phyloP scores from a whole-genome alignment of 73 alveolate species.

The Loxodes magnus region DNA sequence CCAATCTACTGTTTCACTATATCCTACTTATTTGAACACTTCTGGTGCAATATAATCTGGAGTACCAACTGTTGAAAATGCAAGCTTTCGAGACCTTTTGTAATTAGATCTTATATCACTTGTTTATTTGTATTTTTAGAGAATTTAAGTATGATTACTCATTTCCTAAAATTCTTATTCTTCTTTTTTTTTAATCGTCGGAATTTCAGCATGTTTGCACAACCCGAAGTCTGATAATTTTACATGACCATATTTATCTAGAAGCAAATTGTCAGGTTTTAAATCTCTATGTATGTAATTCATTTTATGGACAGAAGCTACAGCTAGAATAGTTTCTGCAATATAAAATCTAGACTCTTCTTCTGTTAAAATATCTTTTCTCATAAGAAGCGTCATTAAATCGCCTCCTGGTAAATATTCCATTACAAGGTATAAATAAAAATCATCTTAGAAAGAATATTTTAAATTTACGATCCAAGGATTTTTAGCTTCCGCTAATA shows the following conservation, averaged over 20 bases:
- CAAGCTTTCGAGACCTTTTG: constrained; percentile 62
- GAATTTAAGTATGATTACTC: constrained; percentile 2
- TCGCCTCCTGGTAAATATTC: constrained; percentile 83
- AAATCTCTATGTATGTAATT: constrained; percentile 86
- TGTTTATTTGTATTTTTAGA: background rate
- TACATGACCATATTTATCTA: constrained; percentile 77
- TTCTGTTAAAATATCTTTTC: constrained; percentile 64
- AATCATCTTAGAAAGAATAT: constrained; percentile 69
- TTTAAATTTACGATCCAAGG: constrained; percentile 76
- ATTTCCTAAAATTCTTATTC: constrained; percentile 5
- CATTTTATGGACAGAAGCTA: constrained; percentile 74
- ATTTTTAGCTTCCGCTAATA: constrained; percentile 62
- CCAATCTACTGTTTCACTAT: constrained; percentile 77
- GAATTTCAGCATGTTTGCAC: constrained; percentile 66
- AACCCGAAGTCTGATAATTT: constrained; percentile 84
- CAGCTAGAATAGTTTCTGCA: constrained; percentile 77
- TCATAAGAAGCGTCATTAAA: constrained; percentile 66
- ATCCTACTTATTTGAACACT: constrained; percentile 62
- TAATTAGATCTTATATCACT: constrained; percentile 43
- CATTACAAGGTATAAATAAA: constrained; percentile 74
- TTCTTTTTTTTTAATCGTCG: constrained; percentile 2
- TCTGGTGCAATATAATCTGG: constrained; percentile 90
- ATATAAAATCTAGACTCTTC: constrained; percentile 70
- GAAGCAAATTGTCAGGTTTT: constrained; percentile 77
- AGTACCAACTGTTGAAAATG: constrained; percentile 75